A percentile compares a stretch with the other conserved stretches of the same genome.
phyloP scores from a whole-genome alignment of 768 basidiomycete genomes.

The Pleurotus tuoliensis region DNA sequence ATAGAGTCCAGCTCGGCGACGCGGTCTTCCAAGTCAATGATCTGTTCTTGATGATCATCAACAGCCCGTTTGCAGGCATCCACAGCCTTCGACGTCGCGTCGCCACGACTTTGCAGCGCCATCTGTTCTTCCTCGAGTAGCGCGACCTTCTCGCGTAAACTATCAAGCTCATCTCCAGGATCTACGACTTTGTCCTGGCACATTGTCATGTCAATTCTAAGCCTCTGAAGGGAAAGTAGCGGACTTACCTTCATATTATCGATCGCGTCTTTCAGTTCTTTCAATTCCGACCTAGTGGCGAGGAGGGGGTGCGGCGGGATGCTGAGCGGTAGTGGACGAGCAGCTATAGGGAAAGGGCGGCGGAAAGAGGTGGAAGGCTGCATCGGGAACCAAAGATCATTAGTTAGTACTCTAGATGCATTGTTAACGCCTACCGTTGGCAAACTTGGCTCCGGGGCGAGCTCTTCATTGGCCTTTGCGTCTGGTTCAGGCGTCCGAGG shows the following conservation, averaged over 20 bases:
- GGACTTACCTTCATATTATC: slow-evolving; percentile 16
- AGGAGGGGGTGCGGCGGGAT: too few relatives aligned
- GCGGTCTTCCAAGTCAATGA: slow-evolving; percentile 10
- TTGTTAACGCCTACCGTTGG: too few relatives aligned
- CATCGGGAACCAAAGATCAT: too few relatives aligned
- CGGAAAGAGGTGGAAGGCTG: too few relatives aligned
- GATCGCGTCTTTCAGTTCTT: slow-evolving; percentile 1
- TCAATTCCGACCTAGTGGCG: not conserved
- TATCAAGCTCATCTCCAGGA: slow-evolving; percentile 14
- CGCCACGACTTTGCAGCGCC: slow-evolving; percentile 39
- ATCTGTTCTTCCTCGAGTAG: not conserved
- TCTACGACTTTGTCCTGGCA: not conserved
- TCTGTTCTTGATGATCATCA: slow-evolving; percentile 6
- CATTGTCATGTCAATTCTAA: too few relatives aligned
- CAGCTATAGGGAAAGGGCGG: too few relatives aligned
- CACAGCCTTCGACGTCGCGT: slow-evolving; percentile 33
- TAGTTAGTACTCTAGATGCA: too few relatives aligned
- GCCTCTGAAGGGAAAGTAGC: not conserved
- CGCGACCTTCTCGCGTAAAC: too few relatives aligned
- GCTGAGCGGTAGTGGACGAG: too few relatives aligned
- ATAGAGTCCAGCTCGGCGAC: slow-evolving; percentile 30
- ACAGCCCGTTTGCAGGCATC: slow-evolving; percentile 16
- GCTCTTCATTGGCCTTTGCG: too few relatives aligned
- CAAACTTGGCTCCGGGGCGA: too few relatives aligned
- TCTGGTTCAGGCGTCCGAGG: too few relatives aligned